These are phyloP conservation scores for Globisporangium radiosum DNA, from an alignment of 352 stramenopile species.

Conservation along the genomic window DNA sequence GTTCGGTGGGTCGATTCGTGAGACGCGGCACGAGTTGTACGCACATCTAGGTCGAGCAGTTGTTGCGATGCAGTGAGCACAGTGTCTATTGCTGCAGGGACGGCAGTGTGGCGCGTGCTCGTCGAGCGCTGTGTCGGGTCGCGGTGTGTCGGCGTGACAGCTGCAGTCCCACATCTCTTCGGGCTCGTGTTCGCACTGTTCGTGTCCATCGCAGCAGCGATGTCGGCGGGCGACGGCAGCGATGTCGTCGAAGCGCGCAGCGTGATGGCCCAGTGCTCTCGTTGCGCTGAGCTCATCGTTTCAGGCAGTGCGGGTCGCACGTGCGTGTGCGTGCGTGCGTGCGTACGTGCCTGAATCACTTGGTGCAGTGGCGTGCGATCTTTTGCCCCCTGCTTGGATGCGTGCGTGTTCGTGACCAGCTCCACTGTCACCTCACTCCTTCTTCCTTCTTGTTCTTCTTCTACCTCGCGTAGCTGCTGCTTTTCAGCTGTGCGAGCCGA, in stretches of 20 bases:
- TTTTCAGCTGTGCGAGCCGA: too few relatives aligned
- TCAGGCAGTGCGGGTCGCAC: too few relatives aligned
- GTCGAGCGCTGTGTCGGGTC: neutral
- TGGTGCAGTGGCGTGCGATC: neutral
- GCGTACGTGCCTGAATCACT: neutral
- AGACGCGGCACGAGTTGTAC: neutral
- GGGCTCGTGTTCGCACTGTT: neutral
- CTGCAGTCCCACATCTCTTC: neutral
- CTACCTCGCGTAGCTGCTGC: too few relatives aligned
- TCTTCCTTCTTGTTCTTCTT: neutral
- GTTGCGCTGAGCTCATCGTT: neutral
- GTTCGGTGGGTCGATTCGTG: neutral
- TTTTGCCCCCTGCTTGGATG: neutral
- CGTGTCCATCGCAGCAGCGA: neutral
- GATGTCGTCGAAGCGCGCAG: neutral
- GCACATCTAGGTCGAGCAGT: conserved; percentile 2
- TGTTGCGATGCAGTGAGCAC: neutral
- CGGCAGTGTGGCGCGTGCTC: too few relatives aligned
- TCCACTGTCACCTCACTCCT: too few relatives aligned
- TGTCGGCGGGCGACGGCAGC: neutral
- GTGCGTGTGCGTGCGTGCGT: neutral
- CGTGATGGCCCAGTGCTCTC: neutral
- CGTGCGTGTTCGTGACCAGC: neutral
- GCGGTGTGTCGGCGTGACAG: neutral
- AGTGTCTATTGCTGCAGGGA: neutral